Evolutionary conservation across 768 basidiomycete species (phyloP).

Genomic region (Rhodotorula kratochvilovae): DNA sequence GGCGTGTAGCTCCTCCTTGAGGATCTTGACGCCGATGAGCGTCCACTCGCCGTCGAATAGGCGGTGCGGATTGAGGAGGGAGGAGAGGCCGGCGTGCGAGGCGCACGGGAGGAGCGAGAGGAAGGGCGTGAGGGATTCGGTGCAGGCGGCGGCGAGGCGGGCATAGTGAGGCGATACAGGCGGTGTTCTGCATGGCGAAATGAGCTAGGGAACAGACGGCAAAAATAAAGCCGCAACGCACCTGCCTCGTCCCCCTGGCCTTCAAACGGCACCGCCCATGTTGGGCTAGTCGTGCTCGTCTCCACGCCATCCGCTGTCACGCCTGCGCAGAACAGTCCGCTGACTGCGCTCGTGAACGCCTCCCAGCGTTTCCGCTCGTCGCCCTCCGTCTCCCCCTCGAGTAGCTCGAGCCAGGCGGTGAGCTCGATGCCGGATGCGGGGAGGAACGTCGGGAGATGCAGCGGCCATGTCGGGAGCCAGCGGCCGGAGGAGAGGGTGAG

Average conservation of each 20-base stretch:
- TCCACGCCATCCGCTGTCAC: constrained; percentile 22
- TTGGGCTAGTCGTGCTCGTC: constrained; percentile 33
- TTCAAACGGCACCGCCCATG: constrained; percentile 22
- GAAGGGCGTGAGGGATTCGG: constrained; percentile 94
- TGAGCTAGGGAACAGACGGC: neutral
- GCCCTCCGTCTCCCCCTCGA: constrained; percentile 28
- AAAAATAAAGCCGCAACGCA: constrained; percentile 2
- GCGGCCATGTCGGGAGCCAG: constrained; percentile 57
- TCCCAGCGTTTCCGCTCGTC: constrained; percentile 58
- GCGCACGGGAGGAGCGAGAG: constrained; percentile 92
- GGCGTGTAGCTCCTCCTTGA: constrained; percentile 9
- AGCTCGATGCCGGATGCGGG: constrained; percentile 56
- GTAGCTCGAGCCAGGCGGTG: constrained; percentile 84
- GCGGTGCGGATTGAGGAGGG: constrained; percentile 73
- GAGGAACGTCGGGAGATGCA: neutral
- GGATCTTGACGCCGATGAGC: constrained; percentile 66
- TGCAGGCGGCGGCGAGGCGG: constrained; percentile 74
- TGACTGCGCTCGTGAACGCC: constrained; percentile 77
- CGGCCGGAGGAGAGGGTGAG: constrained; percentile 84
- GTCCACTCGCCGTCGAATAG: constrained; percentile 91
- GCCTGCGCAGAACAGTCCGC: constrained; percentile 84
- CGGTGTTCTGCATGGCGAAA: neutral
- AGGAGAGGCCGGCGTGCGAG: constrained; percentile 74
- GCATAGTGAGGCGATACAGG: constrained; percentile 63
- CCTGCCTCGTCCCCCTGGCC: constrained; percentile 21